Evolutionary conservation across 176 grass and related monocot species (phyloP).

Genomic region (Zoysia pacifica): DNA sequence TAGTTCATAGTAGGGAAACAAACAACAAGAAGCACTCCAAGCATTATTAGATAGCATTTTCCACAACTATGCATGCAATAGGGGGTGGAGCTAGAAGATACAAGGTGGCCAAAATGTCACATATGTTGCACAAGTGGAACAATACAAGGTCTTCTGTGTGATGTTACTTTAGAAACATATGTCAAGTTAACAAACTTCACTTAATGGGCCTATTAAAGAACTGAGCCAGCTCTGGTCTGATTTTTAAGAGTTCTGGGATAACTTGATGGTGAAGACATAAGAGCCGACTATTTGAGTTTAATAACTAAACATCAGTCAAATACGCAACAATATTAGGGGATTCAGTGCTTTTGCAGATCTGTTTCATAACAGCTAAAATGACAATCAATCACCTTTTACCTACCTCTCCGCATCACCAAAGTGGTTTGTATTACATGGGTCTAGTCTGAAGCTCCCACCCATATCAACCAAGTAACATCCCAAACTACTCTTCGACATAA

Average conservation of each 20-base stretch:
- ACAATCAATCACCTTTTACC: background rate
- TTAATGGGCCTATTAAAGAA: background rate
- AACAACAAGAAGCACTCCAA: slow-evolving; percentile 20
- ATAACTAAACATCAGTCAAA: background rate
- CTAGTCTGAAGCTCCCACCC: background rate
- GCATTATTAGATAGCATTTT: slow-evolving; percentile 18
- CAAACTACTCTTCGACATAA: background rate
- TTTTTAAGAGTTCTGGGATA: slow-evolving; percentile 3
- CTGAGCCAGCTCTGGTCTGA: background rate
- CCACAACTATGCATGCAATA: background rate
- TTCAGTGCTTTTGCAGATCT: background rate
- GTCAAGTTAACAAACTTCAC: background rate
- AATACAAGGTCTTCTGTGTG: background rate
- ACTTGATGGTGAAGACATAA: background rate
- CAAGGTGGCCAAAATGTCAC: slow-evolving; percentile 9
- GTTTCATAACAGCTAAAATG: background rate
- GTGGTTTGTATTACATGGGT: background rate
- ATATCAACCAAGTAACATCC: background rate
- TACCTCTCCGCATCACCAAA: background rate
- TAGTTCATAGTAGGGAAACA: slow-evolving; percentile 23
- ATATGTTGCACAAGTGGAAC: slow-evolving; percentile 15
- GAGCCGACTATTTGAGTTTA: background rate
- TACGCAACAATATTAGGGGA: background rate
- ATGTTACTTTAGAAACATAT: slow-evolving; percentile 2
- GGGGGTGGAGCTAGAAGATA: background rate